Conservation (phyloP, 306 rosid genomes). For the Corylus americana region DNA sequence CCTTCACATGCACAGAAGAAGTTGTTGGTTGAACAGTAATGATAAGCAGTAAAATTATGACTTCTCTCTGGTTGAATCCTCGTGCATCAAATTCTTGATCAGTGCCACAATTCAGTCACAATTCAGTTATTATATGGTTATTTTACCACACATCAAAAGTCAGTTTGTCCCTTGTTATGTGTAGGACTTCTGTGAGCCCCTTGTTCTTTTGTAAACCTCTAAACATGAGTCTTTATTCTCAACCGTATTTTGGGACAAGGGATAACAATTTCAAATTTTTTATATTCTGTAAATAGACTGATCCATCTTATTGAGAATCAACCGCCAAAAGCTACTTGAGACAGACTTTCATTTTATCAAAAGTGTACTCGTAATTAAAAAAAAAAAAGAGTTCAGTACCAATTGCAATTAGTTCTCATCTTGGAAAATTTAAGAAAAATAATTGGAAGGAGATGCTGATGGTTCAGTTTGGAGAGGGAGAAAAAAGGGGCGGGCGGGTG, state of each 20-base stretch:
- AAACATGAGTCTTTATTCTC: background rate
- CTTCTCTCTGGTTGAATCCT: background rate
- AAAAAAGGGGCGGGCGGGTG: background rate
- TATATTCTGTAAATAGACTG: background rate
- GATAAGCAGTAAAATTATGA: background rate
- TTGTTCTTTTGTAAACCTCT: background rate
- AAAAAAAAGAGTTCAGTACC: background rate
- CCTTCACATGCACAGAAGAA: background rate
- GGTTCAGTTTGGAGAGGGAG: background rate
- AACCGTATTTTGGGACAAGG: background rate
- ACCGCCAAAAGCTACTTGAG: background rate
- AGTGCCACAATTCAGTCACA: background rate
- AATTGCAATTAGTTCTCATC: background rate
- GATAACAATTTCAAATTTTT: background rate
- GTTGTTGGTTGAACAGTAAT: background rate
- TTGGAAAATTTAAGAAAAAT: background rate
- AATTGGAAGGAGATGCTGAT: background rate
- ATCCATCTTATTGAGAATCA: background rate
- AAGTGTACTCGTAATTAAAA: background rate
- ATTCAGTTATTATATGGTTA: background rate
- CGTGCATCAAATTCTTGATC: background rate
- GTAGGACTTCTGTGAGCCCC: background rate
- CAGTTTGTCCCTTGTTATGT: background rate
- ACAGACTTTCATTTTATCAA: background rate
- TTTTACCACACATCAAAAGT: background rate